Base-by-base conservation (phyloP, 805 yeast species). In the Candida parachauliodes region DNA sequence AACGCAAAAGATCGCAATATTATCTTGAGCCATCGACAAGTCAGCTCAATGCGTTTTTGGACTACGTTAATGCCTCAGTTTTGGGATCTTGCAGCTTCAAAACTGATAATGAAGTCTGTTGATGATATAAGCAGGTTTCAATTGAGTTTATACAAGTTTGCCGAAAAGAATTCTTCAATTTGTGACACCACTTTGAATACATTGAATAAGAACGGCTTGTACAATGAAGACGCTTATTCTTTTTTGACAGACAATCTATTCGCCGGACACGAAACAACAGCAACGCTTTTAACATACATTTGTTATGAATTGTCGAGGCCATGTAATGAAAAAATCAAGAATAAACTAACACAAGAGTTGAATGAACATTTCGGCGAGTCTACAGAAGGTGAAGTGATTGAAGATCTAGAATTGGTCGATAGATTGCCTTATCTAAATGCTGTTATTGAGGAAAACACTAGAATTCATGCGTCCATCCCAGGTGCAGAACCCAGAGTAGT, bases 201-300 rank as follows among this genome's bases (percentile, higher is more conserved):
- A 4, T 50, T 68, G 34, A 59, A 60, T 26, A 52, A 50, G 34
- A 50, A 50, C 35, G 70, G 70, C 1, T 44, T 58, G 21, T 37
- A 34, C 5, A 68, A 65, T 2, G 49, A 52, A 22, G 40, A 52
- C 32, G 72, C 72, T 2, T 67, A 65, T 46, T 56, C 70, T 1
- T 62, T 66, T 40, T 44, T 68, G 14, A 56, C 74, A 31, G 89
- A 82, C 50, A 86, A 82, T 52, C 68, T 81, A 26, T 81, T 83
- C 32, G 89, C 89, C 0, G 89, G 89, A 3, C 88, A 83, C 51
- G 83, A 81, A 50, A 82, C 89, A 4, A 81, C 85, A 1, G 86
- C 83, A 0, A 69, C 77, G 5, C 77, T 80, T n/a, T 53, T 82
- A 41, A 65, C 85, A 0, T 83, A 74, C 51, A 57, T 77, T 36